phyloP scores from a whole-genome alignment of 2,329 filamentous ascomycete genomes.

The Trichoderma atroviride region DNA sequence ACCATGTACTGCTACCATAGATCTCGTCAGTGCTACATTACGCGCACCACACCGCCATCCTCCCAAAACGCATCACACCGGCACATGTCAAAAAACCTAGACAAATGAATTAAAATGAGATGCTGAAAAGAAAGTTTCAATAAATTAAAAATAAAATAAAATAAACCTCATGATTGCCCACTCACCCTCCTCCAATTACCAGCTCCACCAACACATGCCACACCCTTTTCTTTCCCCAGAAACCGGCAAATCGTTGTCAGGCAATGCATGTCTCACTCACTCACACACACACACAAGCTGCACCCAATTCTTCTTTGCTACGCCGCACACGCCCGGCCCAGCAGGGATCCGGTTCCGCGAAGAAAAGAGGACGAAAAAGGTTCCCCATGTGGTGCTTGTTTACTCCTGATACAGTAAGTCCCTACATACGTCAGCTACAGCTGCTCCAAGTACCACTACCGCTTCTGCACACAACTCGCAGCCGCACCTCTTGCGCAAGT shows the following conservation, averaged over 20 bases:
- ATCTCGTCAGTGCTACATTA: background rate
- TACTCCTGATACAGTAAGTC: background rate
- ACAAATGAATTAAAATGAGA: background rate
- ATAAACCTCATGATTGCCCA: background rate
- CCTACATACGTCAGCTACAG: background rate
- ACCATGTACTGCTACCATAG: background rate
- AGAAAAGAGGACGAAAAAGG: background rate
- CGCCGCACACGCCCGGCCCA: background rate
- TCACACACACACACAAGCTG: background rate
- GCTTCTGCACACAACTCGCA: background rate
- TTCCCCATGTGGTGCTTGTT: background rate
- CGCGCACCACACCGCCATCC: background rate
- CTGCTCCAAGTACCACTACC: background rate
- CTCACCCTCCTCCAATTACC: background rate
- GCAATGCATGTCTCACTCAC: conserved; percentile 6
- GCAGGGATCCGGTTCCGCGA: background rate
- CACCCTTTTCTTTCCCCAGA: conserved; percentile 11
- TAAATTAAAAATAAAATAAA: background rate
- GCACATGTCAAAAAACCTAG: conserved; percentile 5
- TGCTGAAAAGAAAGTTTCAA: background rate
- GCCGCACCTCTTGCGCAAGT: background rate
- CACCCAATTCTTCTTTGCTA: background rate
- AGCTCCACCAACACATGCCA: conserved; percentile 9
- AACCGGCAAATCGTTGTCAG: conserved; percentile 14
- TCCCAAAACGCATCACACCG: background rate